These are phyloP conservation scores for Stephanodiscus triporus DNA, from an alignment of 108 stramenopile genomes.

Conservation along the genomic window DNA sequence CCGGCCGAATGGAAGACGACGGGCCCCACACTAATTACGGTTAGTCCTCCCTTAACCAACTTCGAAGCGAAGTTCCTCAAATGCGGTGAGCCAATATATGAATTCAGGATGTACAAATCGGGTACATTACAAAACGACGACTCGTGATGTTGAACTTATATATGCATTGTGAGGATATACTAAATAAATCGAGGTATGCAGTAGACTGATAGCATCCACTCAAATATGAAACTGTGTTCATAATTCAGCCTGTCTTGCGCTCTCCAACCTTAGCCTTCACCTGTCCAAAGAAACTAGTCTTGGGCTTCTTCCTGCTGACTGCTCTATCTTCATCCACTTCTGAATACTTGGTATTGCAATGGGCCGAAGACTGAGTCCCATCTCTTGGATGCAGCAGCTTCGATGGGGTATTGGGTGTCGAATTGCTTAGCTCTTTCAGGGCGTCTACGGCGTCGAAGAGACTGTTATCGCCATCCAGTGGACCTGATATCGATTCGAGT, in stretches of 20 bases:
- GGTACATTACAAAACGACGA: too few species aligned
- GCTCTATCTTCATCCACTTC: background rate
- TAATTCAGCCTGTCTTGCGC: slow-evolving; percentile 3
- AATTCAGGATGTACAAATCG: slow-evolving; percentile 1
- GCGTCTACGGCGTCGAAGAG: slow-evolving; percentile 43
- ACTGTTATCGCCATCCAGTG: slow-evolving; percentile 45
- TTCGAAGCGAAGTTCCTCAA: slow-evolving; percentile 48
- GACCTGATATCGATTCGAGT: slow-evolving; percentile 30
- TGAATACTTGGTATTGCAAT: background rate
- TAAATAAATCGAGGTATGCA: too few species aligned
- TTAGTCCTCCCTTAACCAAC: slow-evolving; percentile 36
- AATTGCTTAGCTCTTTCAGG: slow-evolving; percentile 48
- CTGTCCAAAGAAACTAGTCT: slow-evolving; percentile 11
- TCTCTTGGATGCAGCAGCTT: slow-evolving; percentile 22
- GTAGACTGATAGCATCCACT: background rate
- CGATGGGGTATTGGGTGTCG: slow-evolving; percentile 37
- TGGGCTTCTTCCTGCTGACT: slow-evolving; percentile 12
- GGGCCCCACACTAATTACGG: slow-evolving; percentile 17
- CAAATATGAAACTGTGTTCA: background rate
- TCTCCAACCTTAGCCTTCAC: slow-evolving; percentile 7
- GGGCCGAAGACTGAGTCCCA: background rate
- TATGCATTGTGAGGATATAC: background rate
- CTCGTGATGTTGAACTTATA: background rate
- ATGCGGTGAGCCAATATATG: slow-evolving; percentile 43
- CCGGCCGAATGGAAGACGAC: slow-evolving; percentile 1